Percentiles rank a stretch among this genome's conserved stretches.
Conservation (phyloP, 192 early-diverging fungal species). For the Mortierella claussenii region DNA sequence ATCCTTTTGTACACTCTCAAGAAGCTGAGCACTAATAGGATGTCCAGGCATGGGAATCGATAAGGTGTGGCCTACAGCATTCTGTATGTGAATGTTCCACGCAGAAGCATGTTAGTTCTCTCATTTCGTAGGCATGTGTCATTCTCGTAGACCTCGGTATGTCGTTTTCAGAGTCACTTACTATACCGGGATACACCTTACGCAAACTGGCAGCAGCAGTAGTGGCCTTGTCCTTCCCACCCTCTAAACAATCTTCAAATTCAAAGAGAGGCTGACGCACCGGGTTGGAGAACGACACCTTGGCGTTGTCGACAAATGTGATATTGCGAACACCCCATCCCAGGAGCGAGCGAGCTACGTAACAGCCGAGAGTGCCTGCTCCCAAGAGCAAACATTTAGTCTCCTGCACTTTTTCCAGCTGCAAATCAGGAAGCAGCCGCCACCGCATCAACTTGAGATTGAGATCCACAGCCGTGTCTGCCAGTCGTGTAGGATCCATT, state of each 20-base stretch:
- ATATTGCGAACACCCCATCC: constrained; percentile 96
- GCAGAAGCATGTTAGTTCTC: too few species aligned
- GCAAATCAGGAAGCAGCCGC: constrained; percentile 86
- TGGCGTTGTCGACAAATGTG: constrained; percentile 93
- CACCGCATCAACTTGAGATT: constrained; percentile 98
- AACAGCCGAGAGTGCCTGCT: constrained; percentile 94
- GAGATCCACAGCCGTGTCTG: constrained; percentile 90
- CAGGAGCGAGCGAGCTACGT: constrained; percentile 85
- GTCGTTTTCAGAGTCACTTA: constrained; percentile 60
- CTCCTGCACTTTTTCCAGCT: constrained; percentile 81
- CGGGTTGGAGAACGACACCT: constrained; percentile 96
- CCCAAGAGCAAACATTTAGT: constrained; percentile 91
- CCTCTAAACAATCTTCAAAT: constrained; percentile 89
- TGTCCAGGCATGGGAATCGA: constrained; percentile 99
- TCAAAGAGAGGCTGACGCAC: constrained; percentile 93
- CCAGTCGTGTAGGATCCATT: constrained; percentile 91
- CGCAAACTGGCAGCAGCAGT: constrained; percentile 84
- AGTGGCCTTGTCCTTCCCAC: constrained; percentile 87
- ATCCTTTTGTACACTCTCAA: constrained; percentile 54
- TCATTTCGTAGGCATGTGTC: too few species aligned
- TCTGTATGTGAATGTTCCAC: too few species aligned
- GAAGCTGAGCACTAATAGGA: constrained; percentile 57
- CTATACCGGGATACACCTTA: constrained; percentile 84
- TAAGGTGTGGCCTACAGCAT: constrained; percentile 73
- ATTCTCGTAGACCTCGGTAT: too few species aligned